Conservation (phyloP, 139 green algal species). For the Coccomyxa sp. region DNA sequence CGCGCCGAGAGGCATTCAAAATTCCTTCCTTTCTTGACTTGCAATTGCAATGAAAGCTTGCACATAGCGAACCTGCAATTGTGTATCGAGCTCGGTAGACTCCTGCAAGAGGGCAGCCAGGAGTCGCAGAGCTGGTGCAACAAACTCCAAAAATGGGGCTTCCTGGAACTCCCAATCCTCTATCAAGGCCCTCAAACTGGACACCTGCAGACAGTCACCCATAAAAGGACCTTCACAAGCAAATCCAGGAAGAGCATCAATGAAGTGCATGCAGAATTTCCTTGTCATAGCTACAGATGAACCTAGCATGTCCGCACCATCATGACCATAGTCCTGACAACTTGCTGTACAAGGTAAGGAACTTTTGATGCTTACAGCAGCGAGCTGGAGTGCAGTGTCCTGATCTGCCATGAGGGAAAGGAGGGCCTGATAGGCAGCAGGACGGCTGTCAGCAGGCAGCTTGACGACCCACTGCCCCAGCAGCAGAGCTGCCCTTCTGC, state of each 20-base stretch:
- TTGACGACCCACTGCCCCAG: slow-evolving; percentile 51
- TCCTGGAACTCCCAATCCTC: slow-evolving; percentile 78
- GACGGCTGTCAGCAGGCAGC: slow-evolving; percentile 33
- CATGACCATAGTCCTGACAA: background rate
- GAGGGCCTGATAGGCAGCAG: slow-evolving; percentile 50
- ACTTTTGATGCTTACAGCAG: background rate
- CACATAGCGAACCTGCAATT: slow-evolving; percentile 49
- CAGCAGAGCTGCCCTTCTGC: slow-evolving; percentile 48
- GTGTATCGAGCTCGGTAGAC: slow-evolving; percentile 61
- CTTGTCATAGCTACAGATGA: background rate
- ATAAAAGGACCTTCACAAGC: background rate
- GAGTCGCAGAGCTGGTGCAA: slow-evolving; percentile 39
- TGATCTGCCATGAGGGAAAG: slow-evolving; percentile 30
- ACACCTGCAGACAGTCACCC: slow-evolving; percentile 9
- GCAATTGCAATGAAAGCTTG: background rate
- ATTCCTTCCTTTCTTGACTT: too few relatives aligned
- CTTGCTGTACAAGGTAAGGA: background rate
- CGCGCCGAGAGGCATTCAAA: too few relatives aligned
- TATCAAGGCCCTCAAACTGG: slow-evolving; percentile 58
- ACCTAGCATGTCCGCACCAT: too few relatives aligned
- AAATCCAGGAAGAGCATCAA: background rate
- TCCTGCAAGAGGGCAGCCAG: slow-evolving; percentile 41
- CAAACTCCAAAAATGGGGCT: slow-evolving; percentile 48
- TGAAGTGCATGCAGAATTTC: background rate
- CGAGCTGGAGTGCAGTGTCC: background rate